Percentiles rank a stretch among this genome's conserved stretches.
phyloP scores from a whole-genome alignment of 2,329 filamentous ascomycete species.

The Sarocladiaceae sp. region DNA sequence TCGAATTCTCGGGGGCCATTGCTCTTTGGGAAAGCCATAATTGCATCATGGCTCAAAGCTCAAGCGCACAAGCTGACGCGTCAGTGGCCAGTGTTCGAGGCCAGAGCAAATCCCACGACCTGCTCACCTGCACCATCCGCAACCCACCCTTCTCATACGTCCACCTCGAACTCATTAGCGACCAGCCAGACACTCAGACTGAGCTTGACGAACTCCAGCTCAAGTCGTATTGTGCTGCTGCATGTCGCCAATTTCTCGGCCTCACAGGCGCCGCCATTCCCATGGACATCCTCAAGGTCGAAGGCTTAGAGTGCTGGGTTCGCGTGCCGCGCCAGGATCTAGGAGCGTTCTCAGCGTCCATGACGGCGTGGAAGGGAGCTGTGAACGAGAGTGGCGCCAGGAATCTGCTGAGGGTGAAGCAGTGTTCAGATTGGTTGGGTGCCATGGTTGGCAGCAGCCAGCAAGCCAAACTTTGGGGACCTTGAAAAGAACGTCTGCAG shows the following conservation, averaged over 20 bases:
- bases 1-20: too few relatives aligned
- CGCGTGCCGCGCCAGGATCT: conserved; percentile 57
- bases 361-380: conserved; percentile 57
- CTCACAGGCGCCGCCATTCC: conserved; percentile 59
- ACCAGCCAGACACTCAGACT: conserved; percentile 15
- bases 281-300: conserved; percentile 62
- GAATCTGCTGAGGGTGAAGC: conserved; percentile 47
- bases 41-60: conserved; percentile 19
- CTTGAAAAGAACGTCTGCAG: conserved; percentile 24
- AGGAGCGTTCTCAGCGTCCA: conserved; percentile 53
- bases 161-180: conserved; percentile 43
- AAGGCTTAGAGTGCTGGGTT: conserved; percentile 53
- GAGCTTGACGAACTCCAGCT: conserved; percentile 56
- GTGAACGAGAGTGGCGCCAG: conserved; percentile 31
- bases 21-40: too few relatives aligned
- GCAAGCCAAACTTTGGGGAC: conserved; percentile 39
- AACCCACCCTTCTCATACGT: conserved; percentile 49
- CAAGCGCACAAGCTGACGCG: conserved; percentile 15
- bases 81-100: conserved; percentile 23
- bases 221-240: conserved; percentile 55
- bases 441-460: conserved; percentile 45
- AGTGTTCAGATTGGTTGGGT: conserved; percentile 59
- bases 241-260: conserved; percentile 64
- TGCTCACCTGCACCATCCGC: conserved; percentile 46
- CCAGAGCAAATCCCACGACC: conserved; percentile 37